Base-by-base conservation (phyloP, 169 alveolate species). In the Plasmodium cynomolgi region DNA sequence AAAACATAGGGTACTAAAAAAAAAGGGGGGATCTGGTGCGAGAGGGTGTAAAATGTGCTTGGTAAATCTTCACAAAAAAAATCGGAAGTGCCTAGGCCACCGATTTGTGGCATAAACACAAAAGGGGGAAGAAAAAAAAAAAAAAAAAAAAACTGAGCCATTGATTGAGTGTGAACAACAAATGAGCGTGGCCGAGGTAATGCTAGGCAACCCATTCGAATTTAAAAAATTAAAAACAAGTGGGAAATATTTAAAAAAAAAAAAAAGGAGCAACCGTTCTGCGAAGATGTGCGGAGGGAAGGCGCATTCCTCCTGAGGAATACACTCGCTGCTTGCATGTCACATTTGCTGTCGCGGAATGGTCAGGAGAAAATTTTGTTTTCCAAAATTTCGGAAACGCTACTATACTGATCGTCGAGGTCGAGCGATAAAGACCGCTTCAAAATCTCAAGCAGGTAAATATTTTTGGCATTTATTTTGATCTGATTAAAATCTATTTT, bases 401-500 rank as follows among this genome's bases (percentile, higher is more conserved):
- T 80, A 23, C 50, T 54, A 81, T 88, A 88, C 34, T 88, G 94
- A 34, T 88, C 91, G 26, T 81, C 72, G 9, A 68, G 41, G 72
- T 88, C 94, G 13, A 88, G 94, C 29, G 94, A 79, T 88, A 88
- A 88, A 23, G 91, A 8, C 26, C 77, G 81, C 58, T 68, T 88
- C 37, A 88, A 79, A 26, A 88, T 80, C 34, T 88, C 91, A 15
- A 88, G 23, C 37, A 88, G 74, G 50, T 88, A 79, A 56, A 88
- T 88, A 88, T 88, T 88, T 41, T 80, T 88, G 34, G 74, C 68
- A 81, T 88, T 88, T 39, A 88, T 88, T 81, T 62, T 88, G n/a
- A 88, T 31, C 47, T 88, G 72, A 34, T 58, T 71, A 80, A 88
- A 88, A 68, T 88, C 91, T 33, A 88, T 58, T 88, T 80, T 88